These are phyloP conservation scores for Taxawa tesnikishii DNA, from an alignment of 2,329 filamentous ascomycete genomes.

Conservation along the genomic window DNA sequence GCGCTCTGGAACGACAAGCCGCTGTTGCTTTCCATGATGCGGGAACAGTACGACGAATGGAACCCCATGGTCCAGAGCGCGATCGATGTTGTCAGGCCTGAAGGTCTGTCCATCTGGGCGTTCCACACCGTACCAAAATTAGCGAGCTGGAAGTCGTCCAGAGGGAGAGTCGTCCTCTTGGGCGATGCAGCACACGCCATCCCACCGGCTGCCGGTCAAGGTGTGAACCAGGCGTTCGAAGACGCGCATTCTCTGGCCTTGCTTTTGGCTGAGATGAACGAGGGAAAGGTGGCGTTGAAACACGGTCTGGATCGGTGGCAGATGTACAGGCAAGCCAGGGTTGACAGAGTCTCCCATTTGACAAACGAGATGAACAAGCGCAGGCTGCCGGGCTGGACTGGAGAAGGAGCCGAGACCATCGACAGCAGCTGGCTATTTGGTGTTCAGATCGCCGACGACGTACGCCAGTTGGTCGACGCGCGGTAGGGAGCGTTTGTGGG, in stretches of 20 bases:
- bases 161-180: slow-evolving; percentile 37
- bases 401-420: too few species aligned
- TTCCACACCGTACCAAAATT: slow-evolving; percentile 22
- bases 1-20: slow-evolving; percentile 18
- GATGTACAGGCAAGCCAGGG: background rate
- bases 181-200: slow-evolving; percentile 48
- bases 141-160: slow-evolving; percentile 29
- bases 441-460: too few species aligned
- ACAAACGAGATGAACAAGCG: background rate
- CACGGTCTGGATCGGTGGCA: slow-evolving; percentile 2
- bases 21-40: slow-evolving; percentile 8
- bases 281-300: background rate
- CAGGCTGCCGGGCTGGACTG: too few species aligned
- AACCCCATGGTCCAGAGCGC: slow-evolving; percentile 11
- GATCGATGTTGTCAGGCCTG: slow-evolving; percentile 9
- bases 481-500: too few species aligned
- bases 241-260: slow-evolving; percentile 37
- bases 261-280: slow-evolving; percentile 19
- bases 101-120: slow-evolving; percentile 14
- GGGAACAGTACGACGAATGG: slow-evolving; percentile 9
- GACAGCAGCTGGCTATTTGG: too few species aligned
- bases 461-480: too few species aligned
- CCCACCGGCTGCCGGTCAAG: slow-evolving; percentile 42
- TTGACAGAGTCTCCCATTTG: background rate
- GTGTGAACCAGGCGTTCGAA: slow-evolving; percentile 43